Evolutionary conservation across 2,329 filamentous ascomycete species (phyloP).

Genomic region (Sporothrix brasiliensis): DNA sequence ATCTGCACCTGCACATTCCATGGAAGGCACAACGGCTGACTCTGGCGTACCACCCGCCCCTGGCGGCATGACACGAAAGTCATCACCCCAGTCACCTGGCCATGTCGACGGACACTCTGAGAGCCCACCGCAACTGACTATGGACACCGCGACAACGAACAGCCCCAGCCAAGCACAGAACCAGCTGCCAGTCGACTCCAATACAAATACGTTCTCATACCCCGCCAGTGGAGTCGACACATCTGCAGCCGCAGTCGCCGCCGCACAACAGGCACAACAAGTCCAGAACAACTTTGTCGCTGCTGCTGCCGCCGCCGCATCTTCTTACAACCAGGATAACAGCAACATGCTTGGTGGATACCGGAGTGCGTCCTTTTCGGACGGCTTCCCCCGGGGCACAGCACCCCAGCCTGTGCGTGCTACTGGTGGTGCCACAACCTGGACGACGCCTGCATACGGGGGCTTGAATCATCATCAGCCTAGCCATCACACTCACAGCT

Average conservation of each 20-base stretch:
- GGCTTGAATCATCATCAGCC: conserved; percentile 37
- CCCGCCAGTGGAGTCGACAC: conserved; percentile 54
- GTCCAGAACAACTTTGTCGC: conserved; percentile 44
- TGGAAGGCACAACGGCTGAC: conserved; percentile 28
- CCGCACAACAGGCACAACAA: conserved; percentile 44
- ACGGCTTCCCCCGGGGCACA: conserved; percentile 50
- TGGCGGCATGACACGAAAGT: conserved; percentile 49
- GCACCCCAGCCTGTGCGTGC: conserved; percentile 43
- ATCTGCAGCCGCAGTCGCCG: conserved; percentile 45
- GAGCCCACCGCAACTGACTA: conserved; percentile 48
- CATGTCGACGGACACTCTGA: conserved; percentile 46
- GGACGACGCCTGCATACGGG: conserved; percentile 51
- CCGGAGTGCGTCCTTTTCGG: conserved; percentile 55
- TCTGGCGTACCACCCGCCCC: conserved; percentile 41
- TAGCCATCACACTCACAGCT: conserved; percentile 27
- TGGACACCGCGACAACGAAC: conserved; percentile 41
- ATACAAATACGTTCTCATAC: conserved; percentile 61
- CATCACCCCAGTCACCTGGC: conserved; percentile 48
- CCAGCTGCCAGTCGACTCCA: conserved; percentile 44
- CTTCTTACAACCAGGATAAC: conserved; percentile 46
- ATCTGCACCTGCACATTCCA: conserved; percentile 40
- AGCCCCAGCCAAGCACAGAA: conserved; percentile 41
- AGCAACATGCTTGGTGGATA: conserved; percentile 61
- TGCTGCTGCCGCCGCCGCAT: conserved; percentile 36
- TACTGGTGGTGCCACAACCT: conserved; percentile 39